phyloP scores from a whole-genome alignment of 805 yeast genomes.

The Lipomyces sp. region DNA sequence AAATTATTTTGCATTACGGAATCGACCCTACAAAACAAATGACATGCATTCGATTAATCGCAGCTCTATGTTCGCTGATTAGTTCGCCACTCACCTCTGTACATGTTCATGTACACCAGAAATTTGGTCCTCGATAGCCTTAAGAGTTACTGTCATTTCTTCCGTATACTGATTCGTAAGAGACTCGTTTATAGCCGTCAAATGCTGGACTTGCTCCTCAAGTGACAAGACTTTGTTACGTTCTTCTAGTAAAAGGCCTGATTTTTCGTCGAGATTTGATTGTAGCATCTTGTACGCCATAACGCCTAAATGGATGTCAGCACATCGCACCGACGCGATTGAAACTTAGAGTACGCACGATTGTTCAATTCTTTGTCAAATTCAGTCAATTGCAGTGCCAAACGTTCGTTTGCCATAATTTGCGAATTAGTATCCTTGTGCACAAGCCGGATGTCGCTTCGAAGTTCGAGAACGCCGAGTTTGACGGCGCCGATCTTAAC shows the following conservation, averaged over 20 bases:
- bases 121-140: conserved; percentile 5
- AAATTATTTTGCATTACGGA: background rate
- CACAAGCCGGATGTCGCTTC: conserved; percentile 7
- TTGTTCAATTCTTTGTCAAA: conserved; percentile 11
- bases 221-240: conserved; percentile 18
- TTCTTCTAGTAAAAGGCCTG: conserved; percentile 22
- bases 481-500: conserved; percentile 9
- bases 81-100: background rate
- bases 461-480: conserved; percentile 12
- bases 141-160: background rate
- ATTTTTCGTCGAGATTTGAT: conserved; percentile 19
- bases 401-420: background rate
- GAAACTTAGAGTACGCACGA: background rate
- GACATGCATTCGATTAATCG: no score
- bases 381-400: conserved; percentile 2
- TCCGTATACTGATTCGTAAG: background rate
- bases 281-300: conserved; percentile 18
- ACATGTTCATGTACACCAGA: background rate
- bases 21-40: background rate
- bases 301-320: conserved; percentile 1
- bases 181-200: background rate
- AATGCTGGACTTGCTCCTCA: conserved; percentile 15
- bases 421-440: background rate
- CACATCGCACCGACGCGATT: background rate
- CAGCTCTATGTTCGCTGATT: no score